Evolutionary conservation across 1,284 basidiomycete genomes (phyloP).

Genomic region (Ceratobasidium sp.): DNA sequence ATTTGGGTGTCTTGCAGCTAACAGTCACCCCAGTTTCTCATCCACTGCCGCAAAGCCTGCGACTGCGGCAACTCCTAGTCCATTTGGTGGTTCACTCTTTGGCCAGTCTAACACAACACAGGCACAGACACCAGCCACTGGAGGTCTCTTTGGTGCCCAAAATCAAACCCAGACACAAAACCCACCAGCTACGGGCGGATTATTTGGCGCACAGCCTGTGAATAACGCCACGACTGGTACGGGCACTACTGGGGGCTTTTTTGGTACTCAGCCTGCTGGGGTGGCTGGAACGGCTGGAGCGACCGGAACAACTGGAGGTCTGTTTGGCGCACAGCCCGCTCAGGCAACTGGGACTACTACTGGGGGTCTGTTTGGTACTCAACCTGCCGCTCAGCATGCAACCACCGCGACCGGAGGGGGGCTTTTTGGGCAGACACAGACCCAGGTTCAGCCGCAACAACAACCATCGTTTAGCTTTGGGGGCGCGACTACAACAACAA

Average conservation of each 20-base stretch:
- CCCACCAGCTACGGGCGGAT: slow-evolving; percentile 39
- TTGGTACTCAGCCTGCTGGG: slow-evolving; percentile 18
- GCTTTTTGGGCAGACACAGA: slow-evolving; percentile 38
- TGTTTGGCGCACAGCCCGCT: slow-evolving; percentile 37
- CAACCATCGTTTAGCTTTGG: slow-evolving; percentile 35
- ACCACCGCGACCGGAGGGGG: slow-evolving; percentile 24
- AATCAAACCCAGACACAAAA: slow-evolving; percentile 34
- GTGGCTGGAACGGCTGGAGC: slow-evolving; percentile 25
- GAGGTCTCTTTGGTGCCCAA: slow-evolving; percentile 26
- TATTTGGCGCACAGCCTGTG: slow-evolving; percentile 38
- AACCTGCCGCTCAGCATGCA: slow-evolving; percentile 8
- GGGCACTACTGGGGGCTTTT: slow-evolving; percentile 20
- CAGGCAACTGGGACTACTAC: slow-evolving; percentile 18
- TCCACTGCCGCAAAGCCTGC: background rate
- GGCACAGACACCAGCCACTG: slow-evolving; percentile 17
- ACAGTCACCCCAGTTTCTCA: background rate
- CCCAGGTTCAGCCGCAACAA: slow-evolving; percentile 26
- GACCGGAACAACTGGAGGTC: slow-evolving; percentile 18
- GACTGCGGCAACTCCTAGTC: slow-evolving; percentile 8
- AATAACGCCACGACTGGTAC: slow-evolving; percentile 10
- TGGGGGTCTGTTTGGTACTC: slow-evolving; percentile 38
- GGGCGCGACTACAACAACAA: slow-evolving; percentile 20
- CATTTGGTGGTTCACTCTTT: slow-evolving; percentile 41
- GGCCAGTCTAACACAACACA: slow-evolving; percentile 34
- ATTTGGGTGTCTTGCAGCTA: background rate